Percentiles rank a stretch among this genome's conserved stretches.
These are phyloP conservation scores for Xylaria sp. DNA, from an alignment of 2,329 filamentous ascomycete species.

Conservation along the genomic window DNA sequence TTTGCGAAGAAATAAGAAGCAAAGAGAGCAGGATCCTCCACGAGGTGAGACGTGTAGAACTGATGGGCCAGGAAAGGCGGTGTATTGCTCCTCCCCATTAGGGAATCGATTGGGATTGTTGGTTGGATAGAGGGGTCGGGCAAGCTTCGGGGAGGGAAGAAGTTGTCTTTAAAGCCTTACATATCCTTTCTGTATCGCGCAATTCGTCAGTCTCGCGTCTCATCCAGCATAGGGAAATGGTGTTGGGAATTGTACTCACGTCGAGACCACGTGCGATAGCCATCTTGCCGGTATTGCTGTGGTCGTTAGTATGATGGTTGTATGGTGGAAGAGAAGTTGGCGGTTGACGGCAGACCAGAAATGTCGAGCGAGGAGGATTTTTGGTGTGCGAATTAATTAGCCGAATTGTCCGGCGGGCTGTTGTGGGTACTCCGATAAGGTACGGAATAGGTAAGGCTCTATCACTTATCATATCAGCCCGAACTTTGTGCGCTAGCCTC, in stretches of 20 bases:
- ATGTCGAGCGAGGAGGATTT: conserved; percentile 13
- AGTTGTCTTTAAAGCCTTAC: conserved; percentile 25
- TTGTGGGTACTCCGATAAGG: too few species aligned
- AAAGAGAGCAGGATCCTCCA: conserved; percentile 69
- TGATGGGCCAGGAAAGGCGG: conserved; percentile 26
- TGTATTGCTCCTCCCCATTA: conserved; percentile 9
- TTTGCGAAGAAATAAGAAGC: conserved; percentile 40
- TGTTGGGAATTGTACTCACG: conserved; percentile 22
- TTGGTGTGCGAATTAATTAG: conserved; percentile 25
- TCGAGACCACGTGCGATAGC: conserved; percentile 32
- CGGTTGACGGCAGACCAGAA: conserved; percentile 14
- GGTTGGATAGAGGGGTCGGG: conserved; percentile 11
- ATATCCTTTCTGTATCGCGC: conserved; percentile 28
- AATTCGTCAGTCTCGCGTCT: conserved; percentile 9
- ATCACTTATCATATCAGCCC: not conserved
- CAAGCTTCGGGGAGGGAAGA: conserved; percentile 3
- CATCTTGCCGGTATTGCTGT: conserved; percentile 30
- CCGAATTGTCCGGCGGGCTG: conserved; percentile 18
- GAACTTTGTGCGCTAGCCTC: too few species aligned
- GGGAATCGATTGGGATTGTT: conserved; percentile 9
- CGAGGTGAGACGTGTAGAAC: conserved; percentile 67
- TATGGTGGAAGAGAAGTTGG: conserved; percentile 11
- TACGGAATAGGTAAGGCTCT: conserved; percentile 26
- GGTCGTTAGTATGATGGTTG: conserved; percentile 29
- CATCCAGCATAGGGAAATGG: not conserved